Evolutionary conservation across 345 rosid genomes (phyloP), one percentile per base, ranked within the genome.

Genomic region (Salix arbutifolia): DNA sequence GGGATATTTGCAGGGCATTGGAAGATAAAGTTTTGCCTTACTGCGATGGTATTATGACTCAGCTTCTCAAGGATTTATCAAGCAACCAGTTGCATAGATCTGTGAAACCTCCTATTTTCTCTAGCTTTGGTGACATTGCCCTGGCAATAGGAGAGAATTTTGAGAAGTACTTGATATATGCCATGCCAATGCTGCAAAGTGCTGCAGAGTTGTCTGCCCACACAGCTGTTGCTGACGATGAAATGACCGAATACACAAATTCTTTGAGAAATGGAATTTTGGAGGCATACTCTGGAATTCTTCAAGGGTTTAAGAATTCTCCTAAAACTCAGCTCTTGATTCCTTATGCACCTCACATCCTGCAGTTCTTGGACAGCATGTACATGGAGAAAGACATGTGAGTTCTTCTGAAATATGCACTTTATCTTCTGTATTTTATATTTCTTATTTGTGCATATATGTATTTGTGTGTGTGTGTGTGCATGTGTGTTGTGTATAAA

Each of bases 341-440:
- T 81, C 90, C 93, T 48, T 88, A 78, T 69, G 95, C 93, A 6
- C 90, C 91, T 4, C 90, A 91, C 73, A 85, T 91, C 69, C 88
- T 91, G 37, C 95, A 91, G 78, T 91, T 91, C 81, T 81, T 89
- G 87, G 95, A 91, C 80, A 87, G 95, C 78, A 84, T 91, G 76
- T 91, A 91, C 81, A 87, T 87, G 89, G 93, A 86, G 84, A 91
- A 89, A 78, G 95, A 91, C 86, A 90, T 90, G 94, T 90, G 66
- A 84, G 92, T 80, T 81, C 26, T 74, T 16, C 33, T 73, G 19
- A 0, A 48, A 33, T 26, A 25, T 76, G 9, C 65, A 69, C 65
- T 40, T 21, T 33, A 19, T 30, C 70, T 21, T 67, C 64, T 58
- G 26, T 23, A n/a, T 58, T 58, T 10, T 12, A 58, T 58, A 46